Base-by-base conservation (phyloP, 345 rosid species). In the Reutealis trisperma region DNA sequence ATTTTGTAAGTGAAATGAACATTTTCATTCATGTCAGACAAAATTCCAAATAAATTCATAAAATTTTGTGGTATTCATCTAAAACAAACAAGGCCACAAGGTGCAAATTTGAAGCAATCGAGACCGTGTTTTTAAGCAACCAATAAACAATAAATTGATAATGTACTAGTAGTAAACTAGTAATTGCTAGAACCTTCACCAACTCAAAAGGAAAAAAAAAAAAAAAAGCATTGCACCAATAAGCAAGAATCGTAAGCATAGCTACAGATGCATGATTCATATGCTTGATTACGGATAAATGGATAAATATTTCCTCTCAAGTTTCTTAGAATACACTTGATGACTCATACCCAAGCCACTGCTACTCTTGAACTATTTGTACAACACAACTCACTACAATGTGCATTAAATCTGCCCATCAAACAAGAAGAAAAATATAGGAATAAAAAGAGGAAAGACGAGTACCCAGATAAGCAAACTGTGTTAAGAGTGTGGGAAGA, bases 401-500 rank as follows among this genome's bases (percentile, higher is more conserved):
- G 47, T 51, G 71, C 47, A 24, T 5, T 58, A 75, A 21, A 45
- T 51, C 70, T 2, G 27, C 21, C 27, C 10, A 60, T 42, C 32
- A 16, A 24, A 62, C 64, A 41, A 12, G 19, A 25, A 42, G 18
- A 42, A 32, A 34, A 65, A 67, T 22, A 42, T 14, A 2, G 47
- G 41, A 67, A 41, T 6, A 30, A 16, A 44, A 70, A 71, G 78
- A 79, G 62, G 75, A 82, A 75, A 51, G 42, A 59, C 64, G 63
- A 70, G 75, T 92, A 96, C 99, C 99, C 99, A 6, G 97, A 80
- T 78, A 92, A 83, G 84, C 99, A 96, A 79, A 94, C 92, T 0
- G 99, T 96, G 83, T 96, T 96, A 15, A 96, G 90, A 76, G 95
- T 94, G 78, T 96, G 99, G 44, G 99, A 96, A 83, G 99, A 96